Evolutionary conservation across 2,329 filamentous ascomycete species (phyloP), one percentile per base, ranked within the genome.

Genomic region (Talaromyces pinophilus): DNA sequence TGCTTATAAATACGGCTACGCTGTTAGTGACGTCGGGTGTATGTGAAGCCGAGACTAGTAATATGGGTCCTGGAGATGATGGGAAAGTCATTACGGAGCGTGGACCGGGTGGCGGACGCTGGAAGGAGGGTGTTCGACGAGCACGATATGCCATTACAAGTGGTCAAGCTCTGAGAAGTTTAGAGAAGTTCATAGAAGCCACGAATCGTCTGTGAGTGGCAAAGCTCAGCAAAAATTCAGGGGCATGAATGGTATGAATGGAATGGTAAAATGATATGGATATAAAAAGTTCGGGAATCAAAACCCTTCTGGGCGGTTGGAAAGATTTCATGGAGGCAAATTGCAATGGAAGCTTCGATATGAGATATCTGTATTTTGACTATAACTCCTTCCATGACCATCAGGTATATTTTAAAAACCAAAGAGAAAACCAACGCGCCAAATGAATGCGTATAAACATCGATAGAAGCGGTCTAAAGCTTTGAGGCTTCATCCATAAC

Each of bases 101-200:
- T 59, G 94, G 95, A 0, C 93, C 93, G 5, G 93, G 90, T 11
- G 92, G 92, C 15, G 87, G 92, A 66, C 86, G 94, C 73, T 99
- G 95, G 95, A 99, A 96, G 82, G 94, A 97, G 76, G 95, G 94
- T 62, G 87, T 97, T 15, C 84, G 94, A 72, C 86, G 92, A 75
- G 95, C 95, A 17, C 88, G 90, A 72, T 96, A 92, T 91, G 92
- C 92, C 11, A 86, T 99, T 59, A 87, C 89, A 79, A 97, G 92
- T 77, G 93, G 94, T 57, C 88, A 89, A 76, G 92, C 94, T n/a
- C 88, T 92, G 84, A 89, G 84, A 75, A 89, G 93, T 80, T 94
- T 95, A 88, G 84, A 88, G 66, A 84, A 84, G 25, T 98, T 97
- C 80, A 93, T 96, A 44, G 87, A 94, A 67, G 87, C 92, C 40